Evolutionary conservation across 1,139 yeast genomes (phyloP).

Genomic region (Geotrichum reessii): DNA sequence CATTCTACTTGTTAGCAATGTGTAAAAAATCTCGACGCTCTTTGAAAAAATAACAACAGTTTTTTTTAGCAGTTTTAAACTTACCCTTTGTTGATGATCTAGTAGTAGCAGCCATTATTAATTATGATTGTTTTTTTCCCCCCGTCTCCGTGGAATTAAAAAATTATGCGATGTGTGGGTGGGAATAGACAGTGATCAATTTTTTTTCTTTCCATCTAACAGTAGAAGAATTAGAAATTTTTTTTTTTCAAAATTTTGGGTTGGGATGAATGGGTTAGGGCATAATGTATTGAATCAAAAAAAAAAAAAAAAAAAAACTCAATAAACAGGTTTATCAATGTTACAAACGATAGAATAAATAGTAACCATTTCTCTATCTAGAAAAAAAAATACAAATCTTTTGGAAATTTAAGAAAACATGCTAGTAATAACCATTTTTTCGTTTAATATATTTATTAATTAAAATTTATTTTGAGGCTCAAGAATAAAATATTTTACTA

Average conservation of each 20-base stretch:
- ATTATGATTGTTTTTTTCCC: background rate
- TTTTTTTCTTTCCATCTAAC: no score
- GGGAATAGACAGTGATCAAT: background rate
- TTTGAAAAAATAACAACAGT: no score
- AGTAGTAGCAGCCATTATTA: background rate
- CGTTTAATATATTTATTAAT: no score
- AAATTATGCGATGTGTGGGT: background rate
- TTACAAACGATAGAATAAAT: background rate
- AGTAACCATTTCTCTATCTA: background rate
- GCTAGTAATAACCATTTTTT: no score
- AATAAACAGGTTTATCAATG: no score
- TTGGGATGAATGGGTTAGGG: background rate
- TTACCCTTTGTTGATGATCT: background rate
- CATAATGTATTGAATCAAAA: background rate
- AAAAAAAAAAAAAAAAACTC: background rate
- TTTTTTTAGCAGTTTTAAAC: background rate
- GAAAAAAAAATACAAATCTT: no score
- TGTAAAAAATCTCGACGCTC: background rate
- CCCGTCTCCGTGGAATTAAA: background rate
- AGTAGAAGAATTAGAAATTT: background rate
- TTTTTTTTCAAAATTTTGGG: background rate
- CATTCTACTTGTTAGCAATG: background rate
- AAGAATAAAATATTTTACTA: no score
- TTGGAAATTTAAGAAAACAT: no score
- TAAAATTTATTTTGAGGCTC: no score